Percentiles rank a stretch among this genome's conserved stretches.
Evolutionary conservation across 495 filamentous ascomycete species (phyloP).

Genomic region (Neurospora discreta): DNA sequence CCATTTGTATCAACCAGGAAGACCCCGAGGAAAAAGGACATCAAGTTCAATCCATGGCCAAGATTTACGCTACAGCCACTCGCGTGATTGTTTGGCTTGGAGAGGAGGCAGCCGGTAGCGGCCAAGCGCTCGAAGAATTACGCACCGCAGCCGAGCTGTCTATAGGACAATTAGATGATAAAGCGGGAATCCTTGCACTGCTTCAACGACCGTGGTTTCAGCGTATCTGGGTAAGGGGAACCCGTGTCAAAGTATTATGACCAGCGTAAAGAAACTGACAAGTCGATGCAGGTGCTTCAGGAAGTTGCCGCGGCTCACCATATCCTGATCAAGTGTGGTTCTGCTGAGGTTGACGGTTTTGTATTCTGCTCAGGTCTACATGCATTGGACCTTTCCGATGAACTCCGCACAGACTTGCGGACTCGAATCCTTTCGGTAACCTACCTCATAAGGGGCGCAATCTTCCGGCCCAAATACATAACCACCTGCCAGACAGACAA

Average conservation of each 20-base stretch:
- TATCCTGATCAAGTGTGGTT: background rate
- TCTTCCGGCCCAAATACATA: no score
- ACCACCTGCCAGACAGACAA: no score
- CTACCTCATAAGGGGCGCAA: no score
- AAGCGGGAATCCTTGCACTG: background rate
- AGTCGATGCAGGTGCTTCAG: background rate
- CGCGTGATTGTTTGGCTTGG: background rate
- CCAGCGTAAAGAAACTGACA: background rate
- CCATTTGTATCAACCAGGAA: background rate
- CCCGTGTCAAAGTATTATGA: background rate
- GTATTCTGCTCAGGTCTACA: background rate
- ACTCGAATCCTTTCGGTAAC: no score
- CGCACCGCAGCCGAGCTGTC: constrained; percentile 4
- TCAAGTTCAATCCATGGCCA: background rate
- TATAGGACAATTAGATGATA: background rate
- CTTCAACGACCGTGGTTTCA: background rate
- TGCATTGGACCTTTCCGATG: background rate
- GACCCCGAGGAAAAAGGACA: background rate
- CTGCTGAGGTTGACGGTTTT: background rate
- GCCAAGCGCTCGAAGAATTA: constrained; percentile 13
- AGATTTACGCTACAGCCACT: background rate
- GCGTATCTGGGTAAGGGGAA: background rate
- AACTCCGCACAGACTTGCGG: background rate
- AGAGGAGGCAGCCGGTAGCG: constrained; percentile 10
- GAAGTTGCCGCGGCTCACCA: constrained; percentile 2